Conservation (phyloP, 1,284 basidiomycete species). For the Gymnopus androsaceus region DNA sequence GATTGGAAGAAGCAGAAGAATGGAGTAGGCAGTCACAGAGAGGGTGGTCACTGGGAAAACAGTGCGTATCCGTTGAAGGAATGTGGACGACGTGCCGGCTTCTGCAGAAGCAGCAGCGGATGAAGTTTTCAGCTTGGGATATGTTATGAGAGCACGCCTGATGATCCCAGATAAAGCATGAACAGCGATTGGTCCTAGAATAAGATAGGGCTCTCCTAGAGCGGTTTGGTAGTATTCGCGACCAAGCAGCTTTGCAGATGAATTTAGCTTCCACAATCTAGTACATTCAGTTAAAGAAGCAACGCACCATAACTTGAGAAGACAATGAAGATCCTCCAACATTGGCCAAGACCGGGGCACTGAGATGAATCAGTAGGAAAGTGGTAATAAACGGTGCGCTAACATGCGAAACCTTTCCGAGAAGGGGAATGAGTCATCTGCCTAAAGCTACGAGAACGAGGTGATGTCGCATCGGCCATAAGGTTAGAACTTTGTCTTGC, state of each 20-base stretch:
- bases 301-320: constrained; percentile 66
- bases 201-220: constrained; percentile 62
- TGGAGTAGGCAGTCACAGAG: constrained; percentile 56
- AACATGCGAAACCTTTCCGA: constrained; percentile 53
- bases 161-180: constrained; percentile 58
- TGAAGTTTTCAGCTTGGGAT: constrained; percentile 26
- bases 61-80: background rate
- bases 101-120: constrained; percentile 18
- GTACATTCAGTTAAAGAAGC: background rate
- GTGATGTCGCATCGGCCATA: background rate
- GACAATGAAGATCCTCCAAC: constrained; percentile 66
- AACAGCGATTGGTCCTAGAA: constrained; percentile 58
- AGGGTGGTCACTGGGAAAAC: constrained; percentile 42
- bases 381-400: constrained; percentile 65
- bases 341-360: constrained; percentile 66
- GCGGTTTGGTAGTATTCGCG: constrained; percentile 77
- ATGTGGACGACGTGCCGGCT: constrained; percentile 33
- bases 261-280: background rate
- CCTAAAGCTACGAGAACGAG: background rate
- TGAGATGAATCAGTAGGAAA: constrained; percentile 67
- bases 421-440: constrained; percentile 19
- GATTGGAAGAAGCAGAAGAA: constrained; percentile 57
- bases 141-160: constrained; percentile 44
- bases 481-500: too few relatives aligned
- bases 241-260: constrained; percentile 70